A percentile compares a stretch with the other conserved stretches of the same genome.
These are phyloP conservation scores for Neurospora africana DNA, from an alignment of 495 filamentous ascomycete species.

Conservation along the genomic window DNA sequence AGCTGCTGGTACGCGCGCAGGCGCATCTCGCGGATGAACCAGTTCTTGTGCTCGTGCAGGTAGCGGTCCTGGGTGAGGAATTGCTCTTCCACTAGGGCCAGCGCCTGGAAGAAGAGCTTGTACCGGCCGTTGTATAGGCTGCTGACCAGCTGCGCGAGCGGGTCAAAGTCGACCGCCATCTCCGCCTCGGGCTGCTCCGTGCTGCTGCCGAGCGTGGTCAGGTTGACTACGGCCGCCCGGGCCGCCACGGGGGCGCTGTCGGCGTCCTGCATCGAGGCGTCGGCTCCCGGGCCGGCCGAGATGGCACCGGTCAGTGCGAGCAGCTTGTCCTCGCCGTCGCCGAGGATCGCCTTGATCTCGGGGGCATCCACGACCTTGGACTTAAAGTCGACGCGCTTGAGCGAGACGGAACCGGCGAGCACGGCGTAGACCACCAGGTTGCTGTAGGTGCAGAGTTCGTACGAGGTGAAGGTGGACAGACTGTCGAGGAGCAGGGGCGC, in stretches of 20 bases:
- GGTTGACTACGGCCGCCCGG: conserved; percentile 62
- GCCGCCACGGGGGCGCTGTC: conserved; percentile 44
- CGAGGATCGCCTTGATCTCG: conserved; percentile 92
- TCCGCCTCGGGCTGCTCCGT: conserved; percentile 65
- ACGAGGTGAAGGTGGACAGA: conserved; percentile 96
- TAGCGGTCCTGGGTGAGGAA: conserved; percentile 93
- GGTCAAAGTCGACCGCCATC: conserved; percentile 60
- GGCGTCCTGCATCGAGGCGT: conserved; percentile 68
- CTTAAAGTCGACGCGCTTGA: conserved; percentile 98
- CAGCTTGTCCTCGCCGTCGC: conserved; percentile 76
- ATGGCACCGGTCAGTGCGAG: conserved; percentile 65
- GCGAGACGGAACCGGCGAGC: conserved; percentile 82
- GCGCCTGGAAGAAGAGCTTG: conserved; percentile 79
- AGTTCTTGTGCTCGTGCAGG: conserved; percentile 82
- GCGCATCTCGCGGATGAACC: conserved; percentile 98
- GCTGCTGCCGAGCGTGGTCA: conserved; percentile 66
- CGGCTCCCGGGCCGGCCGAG: conserved; percentile 68
- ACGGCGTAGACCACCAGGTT: conserved; percentile 91
- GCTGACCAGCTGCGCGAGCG: conserved; percentile 79
- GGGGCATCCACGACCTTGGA: conserved; percentile 95
- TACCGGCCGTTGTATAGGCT: conserved; percentile 90
- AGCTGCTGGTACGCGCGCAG: conserved; percentile 91
- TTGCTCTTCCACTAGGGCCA: conserved; percentile 84
- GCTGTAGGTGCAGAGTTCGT: conserved; percentile 93
- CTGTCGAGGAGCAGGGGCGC: conserved; percentile 92